Base-by-base conservation (phyloP, 2,329 filamentous ascomycete species). In the Beauveria sp. region DNA sequence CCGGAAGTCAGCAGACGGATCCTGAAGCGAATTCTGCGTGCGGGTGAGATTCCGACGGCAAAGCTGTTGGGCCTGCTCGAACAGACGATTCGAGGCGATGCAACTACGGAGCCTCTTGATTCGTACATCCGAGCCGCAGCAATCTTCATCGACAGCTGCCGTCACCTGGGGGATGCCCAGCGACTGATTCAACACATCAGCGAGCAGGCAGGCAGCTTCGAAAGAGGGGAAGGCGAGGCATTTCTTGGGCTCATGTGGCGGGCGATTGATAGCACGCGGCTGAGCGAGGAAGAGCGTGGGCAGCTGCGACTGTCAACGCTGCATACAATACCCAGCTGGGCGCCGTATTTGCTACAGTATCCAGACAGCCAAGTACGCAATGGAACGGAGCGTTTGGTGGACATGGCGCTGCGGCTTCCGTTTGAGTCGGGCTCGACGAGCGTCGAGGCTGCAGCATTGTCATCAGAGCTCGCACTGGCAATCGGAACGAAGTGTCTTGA, bases 71-170 rank as follows among this genome's bases (percentile, higher is more conserved):
- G 75, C 49, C 83, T 83, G 0, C 70, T 90, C 46, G 76, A 80
- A 63, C 73, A 73, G 46, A 81, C 80, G 26, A 81, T 89, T 52
- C 79, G 78, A 20, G 79, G 82, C 14, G 73, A 75, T 40, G 69
- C 68, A 2, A 69, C 72, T 16, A 70, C 68, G 20, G 74, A 80
- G 20, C 75, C 76, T 38, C 75, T 82, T 64, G 76, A 78, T 18
- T 81, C 85, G 1, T 89, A 81, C 67, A 75, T 90, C 20, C 79
- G 81, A n/a, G 82, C 80, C 18, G 82, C 83, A 3, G 69, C 79
- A 38, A 70, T 77, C 0, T 89, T 87, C 67, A 81, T 85, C 40
- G 73, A 75, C 46, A 64, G 69, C 54, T 80, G 77, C 28, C 68
- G 69, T 24, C 71, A 73, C 3, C 46, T 69, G 2, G 68, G 71